Evolutionary conservation across 139 green algal species (phyloP).

Genomic region (Mesotaenium endlicherianum): DNA sequence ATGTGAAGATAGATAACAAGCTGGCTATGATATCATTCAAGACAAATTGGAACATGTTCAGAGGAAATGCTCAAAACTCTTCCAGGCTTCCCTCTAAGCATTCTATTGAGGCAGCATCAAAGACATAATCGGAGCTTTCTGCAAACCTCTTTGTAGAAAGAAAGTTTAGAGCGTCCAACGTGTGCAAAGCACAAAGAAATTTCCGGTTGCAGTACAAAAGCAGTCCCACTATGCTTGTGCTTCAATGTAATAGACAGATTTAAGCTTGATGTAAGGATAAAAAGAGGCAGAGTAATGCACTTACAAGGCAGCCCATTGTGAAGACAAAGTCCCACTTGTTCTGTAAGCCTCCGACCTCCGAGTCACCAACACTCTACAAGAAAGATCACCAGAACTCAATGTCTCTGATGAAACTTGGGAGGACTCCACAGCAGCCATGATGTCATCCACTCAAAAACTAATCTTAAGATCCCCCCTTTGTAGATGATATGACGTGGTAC

Average conservation of each 20-base stretch:
- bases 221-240: neutral
- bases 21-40: neutral
- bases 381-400: neutral
- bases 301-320: constrained; percentile 16
- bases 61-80: neutral
- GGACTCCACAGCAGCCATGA: neutral
- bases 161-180: too few relatives aligned
- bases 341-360: neutral
- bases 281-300: neutral
- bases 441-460: too few relatives aligned
- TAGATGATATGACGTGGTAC: too few relatives aligned
- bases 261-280: neutral
- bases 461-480: too few relatives aligned
- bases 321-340: constrained; percentile 19
- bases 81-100: too few relatives aligned
- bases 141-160: too few relatives aligned
- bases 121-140: too few relatives aligned
- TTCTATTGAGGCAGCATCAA: too few relatives aligned
- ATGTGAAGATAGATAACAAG: neutral
- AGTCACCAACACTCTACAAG: neutral
- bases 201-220: too few relatives aligned
- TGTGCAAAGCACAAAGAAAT: too few relatives aligned
- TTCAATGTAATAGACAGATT: neutral
- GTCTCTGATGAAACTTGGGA: neutral
- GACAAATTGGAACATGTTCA: neutral